Conservation (phyloP, 768 basidiomycete species). For the Chalciporus chontae region DNA sequence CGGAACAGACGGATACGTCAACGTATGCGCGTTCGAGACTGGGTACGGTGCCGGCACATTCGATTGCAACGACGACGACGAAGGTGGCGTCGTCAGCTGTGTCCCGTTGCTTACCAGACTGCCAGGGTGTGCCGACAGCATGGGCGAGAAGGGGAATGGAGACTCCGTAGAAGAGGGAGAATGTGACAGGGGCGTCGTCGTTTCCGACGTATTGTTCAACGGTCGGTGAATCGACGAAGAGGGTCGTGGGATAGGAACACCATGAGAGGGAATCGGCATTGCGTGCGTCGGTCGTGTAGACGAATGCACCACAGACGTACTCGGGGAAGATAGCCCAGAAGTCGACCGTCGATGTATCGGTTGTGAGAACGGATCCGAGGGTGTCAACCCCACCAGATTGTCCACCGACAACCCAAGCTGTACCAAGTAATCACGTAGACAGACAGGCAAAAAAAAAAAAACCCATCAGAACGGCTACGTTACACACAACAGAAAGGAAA, state of each 20-base stretch:
- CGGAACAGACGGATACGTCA: slow-evolving; percentile 81
- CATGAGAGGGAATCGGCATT: slow-evolving; percentile 66
- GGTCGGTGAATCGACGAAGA: slow-evolving; percentile 62
- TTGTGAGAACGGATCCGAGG: slow-evolving; percentile 66
- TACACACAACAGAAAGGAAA: neutral
- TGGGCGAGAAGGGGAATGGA: slow-evolving; percentile 64
- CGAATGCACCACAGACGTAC: slow-evolving; percentile 22
- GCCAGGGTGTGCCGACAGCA: slow-evolving; percentile 48
- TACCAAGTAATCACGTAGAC: neutral
- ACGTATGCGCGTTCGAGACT: slow-evolving; percentile 33
- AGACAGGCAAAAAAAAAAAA: neutral
- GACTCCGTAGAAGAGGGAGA: slow-evolving; percentile 67
- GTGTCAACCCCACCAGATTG: slow-evolving; percentile 68
- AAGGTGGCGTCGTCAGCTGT: slow-evolving; percentile 70
- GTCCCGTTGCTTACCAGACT: slow-evolving; percentile 60
- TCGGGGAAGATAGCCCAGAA: slow-evolving; percentile 34
- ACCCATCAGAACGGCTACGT: neutral
- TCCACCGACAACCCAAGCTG: slow-evolving; percentile 78
- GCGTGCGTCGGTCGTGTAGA: slow-evolving; percentile 41
- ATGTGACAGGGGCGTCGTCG: slow-evolving; percentile 60
- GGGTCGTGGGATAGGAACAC: slow-evolving; percentile 76
- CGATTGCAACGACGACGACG: slow-evolving; percentile 51
- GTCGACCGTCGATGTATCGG: slow-evolving; percentile 59
- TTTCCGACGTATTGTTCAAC: slow-evolving; percentile 41
- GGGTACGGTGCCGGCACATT: slow-evolving; percentile 33